These are phyloP conservation scores for Ceratobasidium sp. DNA, from an alignment of 1,284 basidiomycete genomes.

Conservation along the genomic window DNA sequence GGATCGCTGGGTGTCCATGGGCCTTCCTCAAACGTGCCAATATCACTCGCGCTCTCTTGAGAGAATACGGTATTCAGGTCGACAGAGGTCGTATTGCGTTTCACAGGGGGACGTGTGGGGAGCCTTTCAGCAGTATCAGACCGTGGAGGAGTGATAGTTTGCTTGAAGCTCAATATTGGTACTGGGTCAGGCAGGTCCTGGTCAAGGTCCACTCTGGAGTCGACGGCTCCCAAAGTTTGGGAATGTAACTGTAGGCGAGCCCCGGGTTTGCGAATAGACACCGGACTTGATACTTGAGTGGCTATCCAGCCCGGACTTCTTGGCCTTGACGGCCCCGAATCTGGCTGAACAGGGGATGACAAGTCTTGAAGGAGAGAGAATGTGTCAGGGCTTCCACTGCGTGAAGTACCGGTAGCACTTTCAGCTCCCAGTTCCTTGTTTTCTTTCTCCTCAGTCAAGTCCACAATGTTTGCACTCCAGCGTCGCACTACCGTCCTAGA, in stretches of 20 bases:
- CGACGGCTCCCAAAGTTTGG: slow-evolving; percentile 14
- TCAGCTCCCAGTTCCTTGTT: slow-evolving; percentile 2
- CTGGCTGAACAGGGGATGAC: slow-evolving; percentile 40
- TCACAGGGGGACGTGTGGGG: neutral
- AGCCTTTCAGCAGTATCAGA: neutral
- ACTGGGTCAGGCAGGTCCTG: slow-evolving; percentile 16
- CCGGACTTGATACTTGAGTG: slow-evolving; percentile 35
- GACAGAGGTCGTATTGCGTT: slow-evolving; percentile 16
- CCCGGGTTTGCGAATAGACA: slow-evolving; percentile 28
- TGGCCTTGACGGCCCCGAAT: slow-evolving; percentile 26
- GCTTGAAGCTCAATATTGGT: slow-evolving; percentile 29
- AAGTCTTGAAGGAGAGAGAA: slow-evolving; percentile 45
- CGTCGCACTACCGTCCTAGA: slow-evolving; percentile 51
- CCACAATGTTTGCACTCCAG: slow-evolving; percentile 46
- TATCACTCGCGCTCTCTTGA: slow-evolving; percentile 36
- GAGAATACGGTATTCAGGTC: slow-evolving; percentile 35
- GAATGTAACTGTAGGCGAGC: slow-evolving; percentile 3
- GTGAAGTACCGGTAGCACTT: slow-evolving; percentile 19
- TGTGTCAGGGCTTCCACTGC: slow-evolving; percentile 41
- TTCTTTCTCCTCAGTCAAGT: slow-evolving; percentile 36
- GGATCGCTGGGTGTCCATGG: slow-evolving; percentile 24
- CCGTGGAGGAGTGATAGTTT: neutral
- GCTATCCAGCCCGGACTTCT: slow-evolving; percentile 34
- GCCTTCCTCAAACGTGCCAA: slow-evolving; percentile 30
- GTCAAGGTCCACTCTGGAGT: slow-evolving; percentile 7